A percentile compares a stretch with the other conserved stretches of the same genome.
Conservation (phyloP, 2,329 filamentous ascomycete genomes). For the Apiospora hydei region DNA sequence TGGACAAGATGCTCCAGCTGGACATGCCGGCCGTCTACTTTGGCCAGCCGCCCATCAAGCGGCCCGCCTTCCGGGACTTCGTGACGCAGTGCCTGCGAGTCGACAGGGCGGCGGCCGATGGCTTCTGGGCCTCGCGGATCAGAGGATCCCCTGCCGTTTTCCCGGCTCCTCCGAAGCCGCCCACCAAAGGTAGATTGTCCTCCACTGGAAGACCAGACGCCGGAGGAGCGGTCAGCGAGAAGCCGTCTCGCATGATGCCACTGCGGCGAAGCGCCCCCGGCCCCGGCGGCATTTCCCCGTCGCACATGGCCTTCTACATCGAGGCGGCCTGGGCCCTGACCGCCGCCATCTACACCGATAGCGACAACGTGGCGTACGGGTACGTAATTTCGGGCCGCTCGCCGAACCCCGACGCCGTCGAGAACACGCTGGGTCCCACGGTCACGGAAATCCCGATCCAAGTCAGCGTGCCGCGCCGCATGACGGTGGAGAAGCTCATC, state of each 20-base stretch:
- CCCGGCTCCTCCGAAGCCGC: slow-evolving; percentile 23
- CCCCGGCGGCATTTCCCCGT: slow-evolving; percentile 14
- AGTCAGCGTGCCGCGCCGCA: slow-evolving; percentile 27
- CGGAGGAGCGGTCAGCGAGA: not conserved
- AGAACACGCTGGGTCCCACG: slow-evolving; percentile 28
- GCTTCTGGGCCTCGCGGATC: slow-evolving; percentile 29
- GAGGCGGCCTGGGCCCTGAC: slow-evolving; percentile 31
- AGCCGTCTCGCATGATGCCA: no score
- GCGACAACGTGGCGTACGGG: slow-evolving; percentile 28
- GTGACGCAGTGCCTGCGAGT: slow-evolving; percentile 25
- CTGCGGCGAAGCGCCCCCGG: no score
- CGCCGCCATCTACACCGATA: slow-evolving; percentile 24
- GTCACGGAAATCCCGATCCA: slow-evolving; percentile 28
- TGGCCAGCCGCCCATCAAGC: slow-evolving; percentile 7
- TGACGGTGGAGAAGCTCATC: slow-evolving; percentile 26
- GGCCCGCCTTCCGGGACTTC: slow-evolving; percentile 28
- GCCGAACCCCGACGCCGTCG: slow-evolving; percentile 9
- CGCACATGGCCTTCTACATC: slow-evolving; percentile 25
- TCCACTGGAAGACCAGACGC: no score
- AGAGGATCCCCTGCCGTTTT: slow-evolving; percentile 28
- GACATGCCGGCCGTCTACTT: slow-evolving; percentile 26
- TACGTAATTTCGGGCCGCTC: slow-evolving; percentile 28
- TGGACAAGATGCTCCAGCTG: slow-evolving; percentile 22
- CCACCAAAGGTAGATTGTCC: not conserved
- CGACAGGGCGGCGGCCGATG: slow-evolving; percentile 24